A percentile compares a stretch with the other conserved stretches of the same genome.
Evolutionary conservation across 352 stramenopile species (phyloP).

Genomic region (Phytopythium montanum): DNA sequence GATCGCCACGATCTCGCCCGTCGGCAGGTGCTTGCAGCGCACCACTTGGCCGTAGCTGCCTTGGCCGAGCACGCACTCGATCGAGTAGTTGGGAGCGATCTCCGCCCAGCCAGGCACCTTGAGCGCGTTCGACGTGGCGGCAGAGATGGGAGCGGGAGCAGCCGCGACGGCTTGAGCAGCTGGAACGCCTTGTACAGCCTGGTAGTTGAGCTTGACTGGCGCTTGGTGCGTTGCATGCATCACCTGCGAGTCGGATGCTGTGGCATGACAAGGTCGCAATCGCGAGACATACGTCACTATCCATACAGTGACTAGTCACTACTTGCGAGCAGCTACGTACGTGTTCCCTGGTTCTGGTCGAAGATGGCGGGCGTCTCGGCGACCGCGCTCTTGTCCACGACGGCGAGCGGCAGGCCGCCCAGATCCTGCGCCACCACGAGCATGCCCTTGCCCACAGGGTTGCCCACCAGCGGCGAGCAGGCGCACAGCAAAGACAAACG

Average conservation of each 20-base stretch:
- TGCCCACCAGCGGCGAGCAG: slow-evolving; percentile 70
- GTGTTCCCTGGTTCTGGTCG: slow-evolving; percentile 37
- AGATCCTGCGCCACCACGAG: slow-evolving; percentile 78
- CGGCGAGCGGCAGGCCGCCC: slow-evolving; percentile 35
- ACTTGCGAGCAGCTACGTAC: slow-evolving; percentile 33
- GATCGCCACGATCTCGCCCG: slow-evolving; percentile 85
- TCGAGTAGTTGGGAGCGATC: slow-evolving; percentile 79
- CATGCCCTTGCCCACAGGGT: slow-evolving; percentile 75
- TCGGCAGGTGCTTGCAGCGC: slow-evolving; percentile 84
- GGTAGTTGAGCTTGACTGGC: slow-evolving; percentile 1
- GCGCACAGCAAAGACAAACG: slow-evolving; percentile 66
- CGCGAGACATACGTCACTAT: no score
- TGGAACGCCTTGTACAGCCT: slow-evolving; percentile 7
- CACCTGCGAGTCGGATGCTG: slow-evolving; percentile 19
- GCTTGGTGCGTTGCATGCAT: background rate
- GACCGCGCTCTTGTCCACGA: slow-evolving; percentile 31
- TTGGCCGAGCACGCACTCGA: slow-evolving; percentile 82
- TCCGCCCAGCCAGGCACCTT: slow-evolving; percentile 81
- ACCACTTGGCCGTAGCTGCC: slow-evolving; percentile 86
- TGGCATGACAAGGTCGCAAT: background rate
- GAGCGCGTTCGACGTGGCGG: slow-evolving; percentile 50
- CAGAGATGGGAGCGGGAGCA: slow-evolving; percentile 5
- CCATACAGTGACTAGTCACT: no score
- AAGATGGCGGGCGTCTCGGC: slow-evolving; percentile 53
- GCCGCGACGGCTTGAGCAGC: slow-evolving; percentile 13